These are phyloP conservation scores for Golovinomyces cichoracearum DNA, from an alignment of 2,329 filamentous ascomycete genomes.

Conservation along the genomic window DNA sequence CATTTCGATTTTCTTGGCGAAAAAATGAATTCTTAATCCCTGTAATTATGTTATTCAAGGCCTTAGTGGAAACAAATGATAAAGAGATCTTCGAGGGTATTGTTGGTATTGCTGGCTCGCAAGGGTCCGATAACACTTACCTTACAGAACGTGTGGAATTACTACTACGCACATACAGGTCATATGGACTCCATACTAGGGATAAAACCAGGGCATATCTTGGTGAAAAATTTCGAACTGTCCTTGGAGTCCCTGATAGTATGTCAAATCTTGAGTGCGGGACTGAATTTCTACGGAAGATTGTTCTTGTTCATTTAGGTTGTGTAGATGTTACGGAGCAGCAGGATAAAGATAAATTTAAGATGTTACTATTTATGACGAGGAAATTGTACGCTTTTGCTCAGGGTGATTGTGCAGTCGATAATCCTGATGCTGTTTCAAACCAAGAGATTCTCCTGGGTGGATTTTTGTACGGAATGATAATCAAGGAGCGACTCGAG, in stretches of 20 bases:
- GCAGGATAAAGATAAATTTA: constrained; percentile 80
- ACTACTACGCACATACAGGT: constrained; percentile 76
- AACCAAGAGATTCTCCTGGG: constrained; percentile 89
- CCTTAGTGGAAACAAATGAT: constrained; percentile 84
- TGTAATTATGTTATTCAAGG: constrained; percentile 89
- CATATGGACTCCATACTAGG: constrained; percentile 60
- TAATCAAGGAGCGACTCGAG: constrained; percentile 81
- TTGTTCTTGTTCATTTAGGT: constrained; percentile 78
- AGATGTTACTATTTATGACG: constrained; percentile 83
- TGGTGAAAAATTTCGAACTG: constrained; percentile 71
- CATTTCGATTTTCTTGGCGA: constrained; percentile 90
- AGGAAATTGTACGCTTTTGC: constrained; percentile 83
- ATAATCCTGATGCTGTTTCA: constrained; percentile 90
- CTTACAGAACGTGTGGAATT: constrained; percentile 85
- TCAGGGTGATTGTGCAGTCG: constrained; percentile 71
- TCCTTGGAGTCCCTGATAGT: constrained; percentile 59
- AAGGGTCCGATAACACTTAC: constrained; percentile 67
- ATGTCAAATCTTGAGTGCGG: constrained; percentile 74
- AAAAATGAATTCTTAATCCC: constrained; percentile 95
- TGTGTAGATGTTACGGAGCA: constrained; percentile 59
- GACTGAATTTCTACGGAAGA: constrained; percentile 66
- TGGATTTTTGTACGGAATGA: constrained; percentile 81
- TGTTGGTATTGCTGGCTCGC: constrained; percentile 50
- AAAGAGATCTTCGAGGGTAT: constrained; percentile 88
- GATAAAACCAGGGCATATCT: constrained; percentile 63